Evolutionary conservation across 2,329 filamentous ascomycete species (phyloP).

Genomic region (Botrytis porri): DNA sequence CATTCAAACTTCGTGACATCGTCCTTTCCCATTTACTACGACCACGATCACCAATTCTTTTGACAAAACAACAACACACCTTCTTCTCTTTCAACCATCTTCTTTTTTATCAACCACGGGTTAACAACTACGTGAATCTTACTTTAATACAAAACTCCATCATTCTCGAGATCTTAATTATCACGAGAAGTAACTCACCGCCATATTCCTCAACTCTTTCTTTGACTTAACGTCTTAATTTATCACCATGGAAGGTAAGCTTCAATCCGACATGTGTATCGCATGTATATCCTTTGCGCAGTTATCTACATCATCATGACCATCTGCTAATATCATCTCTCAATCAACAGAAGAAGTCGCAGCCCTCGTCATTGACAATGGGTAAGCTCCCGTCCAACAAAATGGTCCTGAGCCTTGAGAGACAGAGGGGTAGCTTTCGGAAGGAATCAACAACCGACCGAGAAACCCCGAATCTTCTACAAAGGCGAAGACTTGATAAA

Average conservation of each 20-base stretch:
- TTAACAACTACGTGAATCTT: constrained; percentile 18
- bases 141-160: constrained; percentile 15
- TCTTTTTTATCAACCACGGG: constrained; percentile 21
- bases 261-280: not conserved
- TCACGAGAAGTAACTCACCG: constrained; percentile 17
- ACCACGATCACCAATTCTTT: constrained; percentile 24
- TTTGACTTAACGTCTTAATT: constrained; percentile 39
- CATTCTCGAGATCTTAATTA: constrained; percentile 17
- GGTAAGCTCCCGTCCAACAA: constrained; percentile 66
- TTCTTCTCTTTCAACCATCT: constrained; percentile 15
- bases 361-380: constrained; percentile 99
- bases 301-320: constrained; percentile 23
- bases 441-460: constrained; percentile 6
- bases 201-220: constrained; percentile 18
- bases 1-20: constrained; percentile 21
- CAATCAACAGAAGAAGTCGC: constrained; percentile 89
- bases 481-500: constrained; percentile 17
- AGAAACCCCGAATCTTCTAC: constrained; percentile 20
- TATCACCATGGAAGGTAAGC: constrained; percentile 43
- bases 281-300: constrained; percentile 22
- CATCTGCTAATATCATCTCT: constrained; percentile 30
- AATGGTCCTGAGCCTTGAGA: constrained; percentile 22
- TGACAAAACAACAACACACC: constrained; percentile 21
- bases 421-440: constrained; percentile 29
- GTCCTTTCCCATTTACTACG: constrained; percentile 20